Evolutionary conservation across 768 basidiomycete species (phyloP), one percentile per base, ranked within the genome.

Genomic region (Mycena crocata): DNA sequence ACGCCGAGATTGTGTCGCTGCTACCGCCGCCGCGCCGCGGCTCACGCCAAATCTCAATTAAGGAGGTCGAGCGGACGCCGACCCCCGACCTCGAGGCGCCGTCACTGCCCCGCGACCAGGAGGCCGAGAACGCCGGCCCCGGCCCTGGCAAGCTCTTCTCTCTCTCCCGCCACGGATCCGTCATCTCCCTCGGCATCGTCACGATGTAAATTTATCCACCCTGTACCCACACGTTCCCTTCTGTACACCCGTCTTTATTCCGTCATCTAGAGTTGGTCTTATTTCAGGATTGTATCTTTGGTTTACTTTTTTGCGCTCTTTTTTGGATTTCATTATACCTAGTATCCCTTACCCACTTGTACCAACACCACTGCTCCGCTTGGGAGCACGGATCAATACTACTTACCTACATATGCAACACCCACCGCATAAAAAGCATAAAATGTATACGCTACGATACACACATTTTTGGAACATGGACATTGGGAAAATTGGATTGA

Each of bases 11-110:
- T 64, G 81, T 81, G 34, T 81, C 90, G 13, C 77, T 92, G 5
- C 77, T 91, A 8, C 90, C 90, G 7, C 89, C 90, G 1, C 90
- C 90, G 28, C 86, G 90, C 40, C 84, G 86, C 32, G 82, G 84
- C 40, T 90, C 88, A 26, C 85, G 83, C 64, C 83, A 86, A 61
- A 77, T 86, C 57, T 72, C 80, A 10, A 57, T 74, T 28, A 52
- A 68, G 52, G 68, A 71, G 13, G 32, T 54, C 31, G 64, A 62
- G 37, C 64, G 61, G 19, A 57, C 23, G 59, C 64, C 65, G 8
- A 59, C 61, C 7, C 62, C 79, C 17, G 81, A 81, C 37, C 72
- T 73, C 35, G 80, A 81, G 39, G 54, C 69, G 28, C 75, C 57
- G 28, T 51, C 57, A 50, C 60, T 57, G 19, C 57, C 57, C 58